These are phyloP conservation scores for Candida nanaspora DNA, from an alignment of 805 yeast species.

Conservation along the genomic window DNA sequence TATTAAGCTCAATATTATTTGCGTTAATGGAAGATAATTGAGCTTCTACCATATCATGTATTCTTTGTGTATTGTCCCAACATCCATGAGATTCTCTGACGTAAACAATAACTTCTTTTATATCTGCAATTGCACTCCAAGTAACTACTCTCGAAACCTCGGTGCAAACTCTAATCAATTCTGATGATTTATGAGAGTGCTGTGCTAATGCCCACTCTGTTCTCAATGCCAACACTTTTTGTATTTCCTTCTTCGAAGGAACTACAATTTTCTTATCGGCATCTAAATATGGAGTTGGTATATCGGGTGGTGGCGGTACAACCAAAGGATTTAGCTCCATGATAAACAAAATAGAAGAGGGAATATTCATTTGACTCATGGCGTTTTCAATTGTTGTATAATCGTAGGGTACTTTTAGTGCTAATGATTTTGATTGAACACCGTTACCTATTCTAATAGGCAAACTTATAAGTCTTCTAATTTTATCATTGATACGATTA, in stretches of 20 bases:
- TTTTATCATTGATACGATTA: background rate
- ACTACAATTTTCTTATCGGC: constrained; percentile 31
- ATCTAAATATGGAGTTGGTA: constrained; percentile 37
- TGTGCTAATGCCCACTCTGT: constrained; percentile 33
- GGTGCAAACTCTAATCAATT: constrained; percentile 29
- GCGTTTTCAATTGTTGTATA: constrained; percentile 8
- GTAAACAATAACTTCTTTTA: constrained; percentile 17
- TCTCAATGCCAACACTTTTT: constrained; percentile 22
- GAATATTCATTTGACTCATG: constrained; percentile 15
- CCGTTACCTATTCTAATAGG: constrained; percentile 12
- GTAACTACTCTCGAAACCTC: constrained; percentile 28
- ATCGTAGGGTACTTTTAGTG: constrained; percentile 15
- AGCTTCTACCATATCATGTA: constrained; percentile 18
- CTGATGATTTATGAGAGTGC: constrained; percentile 34
- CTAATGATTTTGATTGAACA: constrained; percentile 12
- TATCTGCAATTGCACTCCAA: constrained; percentile 22
- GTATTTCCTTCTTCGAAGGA: constrained; percentile 30
- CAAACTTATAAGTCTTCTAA: background rate
- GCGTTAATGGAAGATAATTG: constrained; percentile 12
- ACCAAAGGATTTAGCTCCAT: constrained; percentile 24
- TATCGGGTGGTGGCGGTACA: constrained; percentile 32
- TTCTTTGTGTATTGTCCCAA: constrained; percentile 20
- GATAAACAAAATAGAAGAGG: constrained; percentile 25
- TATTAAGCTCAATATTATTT: constrained; percentile 8
- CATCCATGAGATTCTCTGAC: constrained; percentile 19